phyloP scores from a whole-genome alignment of 2,329 filamentous ascomycete genomes.

The Emydomyces testavorans region DNA sequence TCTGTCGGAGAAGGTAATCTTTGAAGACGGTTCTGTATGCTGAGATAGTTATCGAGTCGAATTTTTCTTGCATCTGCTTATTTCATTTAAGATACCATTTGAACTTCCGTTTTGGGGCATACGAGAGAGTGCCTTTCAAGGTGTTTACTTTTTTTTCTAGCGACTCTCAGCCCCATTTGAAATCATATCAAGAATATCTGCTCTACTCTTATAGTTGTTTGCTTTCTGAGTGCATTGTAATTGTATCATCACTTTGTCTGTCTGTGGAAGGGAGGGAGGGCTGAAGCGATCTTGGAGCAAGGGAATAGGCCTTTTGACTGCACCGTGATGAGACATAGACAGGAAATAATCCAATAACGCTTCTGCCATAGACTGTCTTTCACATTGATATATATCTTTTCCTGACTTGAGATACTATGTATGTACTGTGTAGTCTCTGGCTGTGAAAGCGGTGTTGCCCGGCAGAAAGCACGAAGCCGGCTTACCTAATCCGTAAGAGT shows the following conservation, averaged over 20 bases:
- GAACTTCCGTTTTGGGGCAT: not conserved
- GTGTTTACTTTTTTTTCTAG: not conserved
- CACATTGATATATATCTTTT: no score
- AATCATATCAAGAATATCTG: not conserved
- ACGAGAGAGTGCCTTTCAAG: not conserved
- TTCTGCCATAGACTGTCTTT: no score
- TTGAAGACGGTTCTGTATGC: not conserved
- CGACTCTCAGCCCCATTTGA: not conserved
- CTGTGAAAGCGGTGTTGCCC: not conserved
- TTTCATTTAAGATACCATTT: constrained; percentile 4
- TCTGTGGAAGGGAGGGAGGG: no score
- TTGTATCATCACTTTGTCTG: no score
- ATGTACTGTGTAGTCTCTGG: no score
- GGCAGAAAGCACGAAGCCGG: not conserved
- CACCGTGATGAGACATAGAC: not conserved
- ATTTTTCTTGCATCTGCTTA: not conserved
- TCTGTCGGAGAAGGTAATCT: not conserved
- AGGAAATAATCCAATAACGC: no score
- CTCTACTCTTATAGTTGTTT: not conserved
- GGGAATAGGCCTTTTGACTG: not conserved
- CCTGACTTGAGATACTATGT: no score
- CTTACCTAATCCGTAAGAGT: constrained; percentile 9
- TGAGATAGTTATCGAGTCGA: no score
- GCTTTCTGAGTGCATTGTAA: not conserved
- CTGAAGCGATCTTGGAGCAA: not conserved